Evolutionary conservation across 2,329 filamentous ascomycete genomes (phyloP).

Genomic region (Clonostachys rhizophaga): DNA sequence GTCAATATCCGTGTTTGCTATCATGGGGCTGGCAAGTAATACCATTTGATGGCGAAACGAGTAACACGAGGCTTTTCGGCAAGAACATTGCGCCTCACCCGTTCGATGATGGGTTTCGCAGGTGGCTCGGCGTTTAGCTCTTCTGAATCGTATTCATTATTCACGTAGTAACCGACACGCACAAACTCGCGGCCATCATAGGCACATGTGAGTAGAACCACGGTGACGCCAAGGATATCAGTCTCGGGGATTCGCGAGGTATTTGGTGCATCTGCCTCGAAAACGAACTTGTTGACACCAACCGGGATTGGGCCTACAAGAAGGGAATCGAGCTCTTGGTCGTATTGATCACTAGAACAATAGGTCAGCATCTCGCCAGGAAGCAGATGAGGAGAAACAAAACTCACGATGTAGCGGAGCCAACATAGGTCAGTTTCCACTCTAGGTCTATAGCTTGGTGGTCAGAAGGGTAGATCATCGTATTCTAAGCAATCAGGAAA

Average conservation of each 20-base stretch:
- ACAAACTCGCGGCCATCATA: constrained; percentile 98
- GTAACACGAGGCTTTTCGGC: constrained; percentile 97
- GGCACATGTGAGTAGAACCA: constrained; percentile 91
- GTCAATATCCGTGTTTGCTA: constrained; percentile 1
- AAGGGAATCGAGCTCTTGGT: constrained; percentile 96
- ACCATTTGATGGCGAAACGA: constrained; percentile 98
- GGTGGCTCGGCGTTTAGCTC: constrained; percentile 87
- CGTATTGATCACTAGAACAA: constrained; percentile 75
- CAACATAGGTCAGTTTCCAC: constrained; percentile 99
- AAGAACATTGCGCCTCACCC: constrained; percentile 85
- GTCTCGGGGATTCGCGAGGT: constrained; percentile 87
- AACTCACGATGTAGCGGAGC: constrained; percentile 90
- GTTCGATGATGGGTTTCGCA: constrained; percentile 86
- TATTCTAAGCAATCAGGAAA: constrained; percentile 1
- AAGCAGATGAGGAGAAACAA: constrained; percentile 42
- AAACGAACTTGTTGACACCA: constrained; percentile 97
- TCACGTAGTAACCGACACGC: constrained; percentile 97
- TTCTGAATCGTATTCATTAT: constrained; percentile 96
- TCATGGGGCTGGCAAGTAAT: constrained; percentile 22
- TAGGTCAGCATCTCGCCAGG: constrained; percentile 2
- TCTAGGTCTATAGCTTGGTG: constrained; percentile 71
- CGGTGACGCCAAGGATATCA: constrained; percentile 94
- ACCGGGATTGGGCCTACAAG: constrained; percentile 96
- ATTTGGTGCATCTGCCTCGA: constrained; percentile 91
- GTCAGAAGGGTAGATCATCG: constrained; percentile 8